Evolutionary conservation across 148 eudicot genomes (phyloP).

Genomic region (Fallopia convolvulus): DNA sequence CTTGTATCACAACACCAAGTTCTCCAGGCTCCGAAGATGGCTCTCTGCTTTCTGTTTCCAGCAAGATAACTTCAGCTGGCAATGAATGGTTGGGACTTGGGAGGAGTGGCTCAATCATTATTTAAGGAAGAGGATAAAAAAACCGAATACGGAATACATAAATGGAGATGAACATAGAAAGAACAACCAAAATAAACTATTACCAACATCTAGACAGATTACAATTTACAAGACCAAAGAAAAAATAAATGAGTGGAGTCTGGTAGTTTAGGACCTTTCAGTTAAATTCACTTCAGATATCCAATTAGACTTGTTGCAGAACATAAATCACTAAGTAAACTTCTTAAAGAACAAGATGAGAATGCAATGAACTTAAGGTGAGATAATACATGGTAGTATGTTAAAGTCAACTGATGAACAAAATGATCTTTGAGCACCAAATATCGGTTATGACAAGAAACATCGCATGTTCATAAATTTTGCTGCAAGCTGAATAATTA

Average conservation of each 20-base stretch:
- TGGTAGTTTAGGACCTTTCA: background rate
- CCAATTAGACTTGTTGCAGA: background rate
- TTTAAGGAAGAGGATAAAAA: slow-evolving; percentile 35
- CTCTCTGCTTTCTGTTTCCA: slow-evolving; percentile 26
- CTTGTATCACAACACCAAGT: slow-evolving; percentile 48
- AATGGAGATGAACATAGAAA: no score
- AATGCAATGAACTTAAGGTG: background rate
- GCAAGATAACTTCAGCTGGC: slow-evolving; percentile 19
- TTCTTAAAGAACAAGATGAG: background rate
- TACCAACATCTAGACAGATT: background rate
- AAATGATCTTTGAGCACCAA: background rate
- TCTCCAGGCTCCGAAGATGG: slow-evolving; percentile 30
- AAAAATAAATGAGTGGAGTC: background rate
- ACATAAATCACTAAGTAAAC: background rate
- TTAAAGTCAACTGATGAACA: background rate
- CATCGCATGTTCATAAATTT: background rate
- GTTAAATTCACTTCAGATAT: background rate
- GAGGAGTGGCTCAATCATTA: slow-evolving; percentile 57
- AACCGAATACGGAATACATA: no score
- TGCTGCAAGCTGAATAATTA: background rate
- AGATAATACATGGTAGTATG: background rate
- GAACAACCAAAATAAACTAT: no score
- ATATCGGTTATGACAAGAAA: background rate
- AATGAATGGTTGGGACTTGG: slow-evolving; percentile 27
- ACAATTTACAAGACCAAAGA: background rate